phyloP scores from a whole-genome alignment of 2,329 filamentous ascomycete species.

The Sclerotinia sclerotiorum region DNA sequence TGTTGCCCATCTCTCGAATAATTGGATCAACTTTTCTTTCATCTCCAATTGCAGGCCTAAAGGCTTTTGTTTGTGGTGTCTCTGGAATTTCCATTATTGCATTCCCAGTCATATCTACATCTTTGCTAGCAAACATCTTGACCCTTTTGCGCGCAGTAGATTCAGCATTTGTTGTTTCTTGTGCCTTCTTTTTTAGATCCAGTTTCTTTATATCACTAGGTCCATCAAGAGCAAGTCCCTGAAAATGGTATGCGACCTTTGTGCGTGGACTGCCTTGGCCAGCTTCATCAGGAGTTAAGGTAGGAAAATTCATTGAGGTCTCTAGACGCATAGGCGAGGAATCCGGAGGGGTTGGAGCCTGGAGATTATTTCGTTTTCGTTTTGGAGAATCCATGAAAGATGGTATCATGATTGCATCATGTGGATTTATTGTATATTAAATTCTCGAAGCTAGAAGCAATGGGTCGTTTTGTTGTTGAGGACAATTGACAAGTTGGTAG shows the following conservation, averaged over 20 bases:
- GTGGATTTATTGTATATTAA: not conserved
- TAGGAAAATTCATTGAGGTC: constrained; percentile 20
- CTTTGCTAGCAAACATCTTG: constrained; percentile 25
- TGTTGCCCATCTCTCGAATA: constrained; percentile 26
- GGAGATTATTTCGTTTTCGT: constrained; percentile 26
- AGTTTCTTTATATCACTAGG: constrained; percentile 29
- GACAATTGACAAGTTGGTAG: not conserved
- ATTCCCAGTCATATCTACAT: constrained; percentile 16
- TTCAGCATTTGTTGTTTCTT: constrained; percentile 24
- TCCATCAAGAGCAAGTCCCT: constrained; percentile 35
- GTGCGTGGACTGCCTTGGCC: constrained; percentile 35
- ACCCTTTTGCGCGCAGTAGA: constrained; percentile 34
- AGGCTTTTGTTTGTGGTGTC: constrained; percentile 25
- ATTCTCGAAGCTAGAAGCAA: not conserved
- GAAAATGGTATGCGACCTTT: constrained; percentile 39
- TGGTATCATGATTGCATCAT: constrained; percentile 15
- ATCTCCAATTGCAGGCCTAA: constrained; percentile 26
- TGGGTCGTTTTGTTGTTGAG: not conserved
- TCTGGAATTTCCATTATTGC: constrained; percentile 22
- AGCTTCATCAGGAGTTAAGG: constrained; percentile 16
- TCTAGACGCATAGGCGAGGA: constrained; percentile 20
- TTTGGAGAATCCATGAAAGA: constrained; percentile 27
- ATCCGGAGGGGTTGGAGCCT: constrained; percentile 20
- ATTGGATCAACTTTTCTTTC: constrained; percentile 27
- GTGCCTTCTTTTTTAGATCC: constrained; percentile 26